Base-by-base conservation (phyloP, 768 basidiomycete genomes). In the Boletus sp. region DNA sequence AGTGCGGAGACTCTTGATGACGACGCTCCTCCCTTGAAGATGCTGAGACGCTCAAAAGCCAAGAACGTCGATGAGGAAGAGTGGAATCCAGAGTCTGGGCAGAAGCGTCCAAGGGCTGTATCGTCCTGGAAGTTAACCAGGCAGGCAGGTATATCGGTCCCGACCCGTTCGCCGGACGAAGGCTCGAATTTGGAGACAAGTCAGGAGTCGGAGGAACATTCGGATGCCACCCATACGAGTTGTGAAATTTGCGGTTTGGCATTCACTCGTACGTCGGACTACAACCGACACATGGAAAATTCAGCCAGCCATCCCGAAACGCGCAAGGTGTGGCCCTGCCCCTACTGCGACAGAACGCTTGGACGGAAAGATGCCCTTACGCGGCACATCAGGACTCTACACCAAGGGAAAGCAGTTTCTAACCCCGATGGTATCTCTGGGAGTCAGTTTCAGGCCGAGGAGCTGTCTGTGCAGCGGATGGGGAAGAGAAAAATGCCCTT, bases 311-410 rank as follows among this genome's bases (percentile, higher is more conserved):
- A 70, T 48, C 67, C 67, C 0, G 67, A 62, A 15, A 68, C 67
- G 0, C 62, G 68, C 3, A 67, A 57, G 36, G n/a, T 67, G 36
- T 68, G 68, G 67, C 65, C 60, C 1, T 70, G 68, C 11, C 55
- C 56, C 7, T 42, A 60, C 32, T 70, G 68, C 24, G 36, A 66
- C 1, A 63, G 50, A 5, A 12, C 32, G 0, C 30, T 70, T n/a
- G 66, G 69, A n/a, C 66, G 68, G 7, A 61, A 55, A 35, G 68
- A 70, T 33, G 71, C 68, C 4, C 66, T 72, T 0, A 30, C 18
- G 29, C 57, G 68, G 1, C 68, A 70, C 35, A 56, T 71, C 14
- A 63, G 50, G 14, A 60, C 65, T 2, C 32, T 60, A 5, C 68
- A 69, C n/a, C 40, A 35, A 1, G 62, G 42, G 12, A 12, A 35